Evolutionary conservation across 2,329 filamentous ascomycete genomes (phyloP), one percentile per base, ranked within the genome.

Genomic region (Trichoderma simmonsii): DNA sequence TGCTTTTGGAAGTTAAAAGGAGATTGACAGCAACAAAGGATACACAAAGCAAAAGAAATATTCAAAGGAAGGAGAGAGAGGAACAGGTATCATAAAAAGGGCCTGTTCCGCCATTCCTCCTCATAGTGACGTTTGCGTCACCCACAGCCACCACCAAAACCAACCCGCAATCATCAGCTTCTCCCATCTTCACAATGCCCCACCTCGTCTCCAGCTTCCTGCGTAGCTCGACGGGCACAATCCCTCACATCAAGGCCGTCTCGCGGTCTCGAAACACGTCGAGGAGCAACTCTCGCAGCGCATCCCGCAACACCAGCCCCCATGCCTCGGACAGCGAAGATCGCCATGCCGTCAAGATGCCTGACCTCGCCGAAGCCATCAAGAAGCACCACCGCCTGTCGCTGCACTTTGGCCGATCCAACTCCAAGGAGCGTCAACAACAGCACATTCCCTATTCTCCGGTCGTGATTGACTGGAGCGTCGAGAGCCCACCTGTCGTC

Each of bases 401-500:
- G 15, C 78, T 83, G 66, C 82, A 80, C 72, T 83, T 83, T 75
- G 79, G 81, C 61, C 76, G 75, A 32, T 74, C 73, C 12, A 14
- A 32, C 48, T 56, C 57, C 71, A 81, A 83, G 76, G 82, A 84
- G 77, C 80, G 82, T 75, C 79, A 84, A 77, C 84, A 87, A 77
- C 84, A 87, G 11, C 75, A 75, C n/a, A 74, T 80, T 12, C 21
- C 57, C 15, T 69, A 68, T 24, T 59, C 71, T 2, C 82, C 83
- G 71, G 84, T 85, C 11, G 77, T 82, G 1, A 78, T 90, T 21
- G 81, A 85, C 72, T 89, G 86, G 85, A 85, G 83, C 76, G 92
- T 98, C 74, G 95, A 98, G 84, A 97, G 93, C 14, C 94, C 94
- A 1, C 95, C 95, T 3, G 86, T 95, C 21, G 89, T 98, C 60